Percentiles rank a stretch among this genome's conserved stretches.
phyloP scores from a whole-genome alignment of 2,329 filamentous ascomycete species.

The Trichoderma sp. region DNA sequence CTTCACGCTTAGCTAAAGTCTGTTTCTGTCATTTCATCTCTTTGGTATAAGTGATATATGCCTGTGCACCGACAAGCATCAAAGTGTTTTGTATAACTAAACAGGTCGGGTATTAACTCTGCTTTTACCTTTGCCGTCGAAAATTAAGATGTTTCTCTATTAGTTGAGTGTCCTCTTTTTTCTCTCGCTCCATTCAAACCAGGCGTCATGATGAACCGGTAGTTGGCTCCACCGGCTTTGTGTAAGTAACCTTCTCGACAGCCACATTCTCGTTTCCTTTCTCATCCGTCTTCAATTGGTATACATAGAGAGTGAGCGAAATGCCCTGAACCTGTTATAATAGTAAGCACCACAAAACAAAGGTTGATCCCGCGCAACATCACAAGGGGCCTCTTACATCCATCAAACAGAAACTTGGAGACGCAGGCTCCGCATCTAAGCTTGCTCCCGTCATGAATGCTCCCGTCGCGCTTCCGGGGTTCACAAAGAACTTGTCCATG shows the following conservation, averaged over 20 bases:
- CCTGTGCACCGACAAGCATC: neutral
- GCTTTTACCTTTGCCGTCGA: slow-evolving; percentile 32
- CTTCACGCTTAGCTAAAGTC: slow-evolving; percentile 30
- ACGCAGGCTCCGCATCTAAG: slow-evolving; percentile 69
- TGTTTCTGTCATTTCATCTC: neutral
- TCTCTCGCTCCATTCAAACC: slow-evolving; percentile 4
- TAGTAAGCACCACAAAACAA: slow-evolving; percentile 32
- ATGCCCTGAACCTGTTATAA: slow-evolving; percentile 82
- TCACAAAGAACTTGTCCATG: slow-evolving; percentile 75
- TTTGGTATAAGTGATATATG: slow-evolving; percentile 20
- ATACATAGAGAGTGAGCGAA: slow-evolving; percentile 93
- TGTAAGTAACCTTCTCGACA: slow-evolving; percentile 85
- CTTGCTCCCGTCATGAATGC: slow-evolving; percentile 64
- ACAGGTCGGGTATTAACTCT: slow-evolving; percentile 37
- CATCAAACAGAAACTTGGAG: slow-evolving; percentile 95
- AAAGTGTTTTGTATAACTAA: slow-evolving; percentile 7
- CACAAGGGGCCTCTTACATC: slow-evolving; percentile 68
- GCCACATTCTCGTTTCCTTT: slow-evolving; percentile 78
- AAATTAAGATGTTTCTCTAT: slow-evolving; percentile 4
- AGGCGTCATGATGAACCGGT: slow-evolving; percentile 52
- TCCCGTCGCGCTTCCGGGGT: slow-evolving; percentile 68
- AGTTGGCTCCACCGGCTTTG: slow-evolving; percentile 70
- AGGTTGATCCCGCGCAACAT: neutral
- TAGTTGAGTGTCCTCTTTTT: slow-evolving; percentile 5
- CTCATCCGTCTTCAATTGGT: slow-evolving; percentile 78